phyloP scores from a whole-genome alignment of 805 yeast species.

The Metschnikowia matae region DNA sequence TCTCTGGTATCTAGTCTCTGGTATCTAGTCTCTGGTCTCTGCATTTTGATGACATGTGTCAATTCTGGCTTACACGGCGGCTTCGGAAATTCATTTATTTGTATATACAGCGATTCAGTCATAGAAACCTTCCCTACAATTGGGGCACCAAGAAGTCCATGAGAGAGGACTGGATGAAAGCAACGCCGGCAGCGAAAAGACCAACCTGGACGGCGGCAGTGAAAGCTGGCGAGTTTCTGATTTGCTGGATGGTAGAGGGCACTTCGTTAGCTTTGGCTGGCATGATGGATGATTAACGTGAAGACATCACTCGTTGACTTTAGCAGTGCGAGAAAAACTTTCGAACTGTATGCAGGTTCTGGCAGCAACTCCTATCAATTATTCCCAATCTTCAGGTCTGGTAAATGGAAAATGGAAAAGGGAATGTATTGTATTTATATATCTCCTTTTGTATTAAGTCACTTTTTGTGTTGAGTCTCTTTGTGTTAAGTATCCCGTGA shows the following conservation, averaged over 20 bases:
- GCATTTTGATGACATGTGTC: too few species aligned
- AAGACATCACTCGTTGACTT: neutral
- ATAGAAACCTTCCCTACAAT: slow-evolving; percentile 25
- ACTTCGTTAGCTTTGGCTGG: slow-evolving; percentile 15
- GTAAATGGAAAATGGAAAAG: too few species aligned
- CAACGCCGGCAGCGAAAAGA: slow-evolving; percentile 68
- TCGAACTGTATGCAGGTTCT: slow-evolving; percentile 8
- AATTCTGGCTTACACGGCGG: neutral
- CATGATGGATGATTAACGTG: slow-evolving; percentile 8
- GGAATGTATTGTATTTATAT: too few species aligned
- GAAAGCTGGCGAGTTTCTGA: slow-evolving; percentile 62
- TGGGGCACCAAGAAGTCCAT: slow-evolving; percentile 84
- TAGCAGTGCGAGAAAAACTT: slow-evolving; percentile 11
- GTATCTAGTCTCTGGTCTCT: too few species aligned
- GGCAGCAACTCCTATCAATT: too few species aligned
- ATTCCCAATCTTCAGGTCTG: too few species aligned
- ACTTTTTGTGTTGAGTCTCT: too few species aligned
- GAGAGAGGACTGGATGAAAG: slow-evolving; percentile 70
- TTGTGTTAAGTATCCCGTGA: too few species aligned
- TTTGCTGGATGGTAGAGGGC: slow-evolving; percentile 40
- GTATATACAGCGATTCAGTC: slow-evolving; percentile 11
- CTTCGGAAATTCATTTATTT: slow-evolving; percentile 7
- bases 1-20: too few species aligned
- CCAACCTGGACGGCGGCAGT: slow-evolving; percentile 60
- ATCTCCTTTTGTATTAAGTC: too few species aligned